Percentiles rank a stretch among this genome's conserved stretches.
These are phyloP conservation scores for Artemisia argyi DNA, from an alignment of 129 eudicot species.

Conservation along the genomic window DNA sequence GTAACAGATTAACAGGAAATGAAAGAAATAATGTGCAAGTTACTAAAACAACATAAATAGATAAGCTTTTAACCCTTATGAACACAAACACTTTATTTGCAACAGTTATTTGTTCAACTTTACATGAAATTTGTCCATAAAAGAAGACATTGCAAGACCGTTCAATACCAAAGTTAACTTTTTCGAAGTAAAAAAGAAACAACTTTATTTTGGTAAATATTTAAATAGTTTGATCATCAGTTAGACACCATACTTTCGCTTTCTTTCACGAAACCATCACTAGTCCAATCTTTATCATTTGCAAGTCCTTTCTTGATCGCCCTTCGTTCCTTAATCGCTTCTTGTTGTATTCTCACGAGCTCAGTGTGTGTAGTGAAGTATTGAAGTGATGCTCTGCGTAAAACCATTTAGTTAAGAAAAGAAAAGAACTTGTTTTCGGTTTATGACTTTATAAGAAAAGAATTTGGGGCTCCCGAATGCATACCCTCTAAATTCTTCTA, in stretches of 20 bases:
- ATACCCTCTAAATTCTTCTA: constrained; percentile 98
- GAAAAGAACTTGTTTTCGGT: not conserved
- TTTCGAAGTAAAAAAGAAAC: not conserved
- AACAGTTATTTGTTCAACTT: not conserved
- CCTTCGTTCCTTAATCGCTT: constrained; percentile 69
- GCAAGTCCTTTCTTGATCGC: constrained; percentile 80
- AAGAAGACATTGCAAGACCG: not conserved
- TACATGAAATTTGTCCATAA: constrained; percentile 23
- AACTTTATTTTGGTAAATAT: not conserved
- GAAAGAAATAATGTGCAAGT: too few species aligned
- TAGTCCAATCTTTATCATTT: constrained; percentile 96
- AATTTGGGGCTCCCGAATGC: not conserved
- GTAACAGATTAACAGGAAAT: too few species aligned
- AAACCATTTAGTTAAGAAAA: not conserved
- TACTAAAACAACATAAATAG: too few species aligned
- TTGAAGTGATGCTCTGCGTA: constrained; percentile 69
- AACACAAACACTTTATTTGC: constrained; percentile 26
- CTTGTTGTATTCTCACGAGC: constrained; percentile 82
- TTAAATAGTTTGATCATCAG: constrained; percentile 37
- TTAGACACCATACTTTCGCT: constrained; percentile 96
- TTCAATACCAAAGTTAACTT: not conserved
- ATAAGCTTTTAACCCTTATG: not conserved
- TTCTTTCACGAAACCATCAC: constrained; percentile 96
- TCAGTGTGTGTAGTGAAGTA: constrained; percentile 94
- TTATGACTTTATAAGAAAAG: not conserved